Conservation (phyloP, 192 early-diverging fungal species). For the Coemansia aciculifera region DNA sequence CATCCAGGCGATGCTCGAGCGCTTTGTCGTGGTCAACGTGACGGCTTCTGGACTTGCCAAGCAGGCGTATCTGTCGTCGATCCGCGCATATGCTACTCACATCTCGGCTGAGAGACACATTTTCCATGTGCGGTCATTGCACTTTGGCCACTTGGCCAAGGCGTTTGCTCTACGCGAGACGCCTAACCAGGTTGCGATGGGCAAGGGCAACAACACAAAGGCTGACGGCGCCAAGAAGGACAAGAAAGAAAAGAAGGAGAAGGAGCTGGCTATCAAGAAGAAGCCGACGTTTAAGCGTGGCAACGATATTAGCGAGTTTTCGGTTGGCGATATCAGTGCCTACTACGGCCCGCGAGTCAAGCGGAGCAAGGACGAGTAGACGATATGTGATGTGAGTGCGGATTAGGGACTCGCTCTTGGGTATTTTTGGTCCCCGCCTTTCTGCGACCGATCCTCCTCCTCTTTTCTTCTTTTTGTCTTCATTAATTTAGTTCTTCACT, state of each 20-base stretch:
- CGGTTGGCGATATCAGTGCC: constrained; percentile 50
- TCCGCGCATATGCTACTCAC: constrained; percentile 95
- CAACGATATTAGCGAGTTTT: constrained; percentile 58
- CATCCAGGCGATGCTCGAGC: constrained; percentile 47
- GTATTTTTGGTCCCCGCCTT: background rate
- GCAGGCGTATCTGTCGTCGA: constrained; percentile 82
- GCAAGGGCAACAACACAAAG: constrained; percentile 54
- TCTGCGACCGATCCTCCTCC: background rate
- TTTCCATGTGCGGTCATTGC: constrained; percentile 93
- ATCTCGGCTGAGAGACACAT: constrained; percentile 78
- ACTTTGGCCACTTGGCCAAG: constrained; percentile 97
- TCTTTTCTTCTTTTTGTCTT: background rate
- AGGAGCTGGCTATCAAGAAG: constrained; percentile 43
- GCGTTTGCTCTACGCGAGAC: constrained; percentile 94
- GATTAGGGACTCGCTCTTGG: background rate
- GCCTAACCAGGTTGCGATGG: constrained; percentile 64
- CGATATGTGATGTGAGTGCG: background rate
- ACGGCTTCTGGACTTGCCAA: constrained; percentile 60
- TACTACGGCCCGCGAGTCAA: constrained; percentile 49
- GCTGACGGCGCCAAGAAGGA: constrained; percentile 37
- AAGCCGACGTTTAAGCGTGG: constrained; percentile 48
- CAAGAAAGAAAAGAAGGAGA: constrained; percentile 43
- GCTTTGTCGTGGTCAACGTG: constrained; percentile 33
- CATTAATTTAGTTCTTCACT: background rate
- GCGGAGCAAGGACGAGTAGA: constrained; percentile 23